Evolutionary conservation across 2,329 filamentous ascomycete species (phyloP), one percentile per base, ranked within the genome.

Genomic region (Nemania abortiva): DNA sequence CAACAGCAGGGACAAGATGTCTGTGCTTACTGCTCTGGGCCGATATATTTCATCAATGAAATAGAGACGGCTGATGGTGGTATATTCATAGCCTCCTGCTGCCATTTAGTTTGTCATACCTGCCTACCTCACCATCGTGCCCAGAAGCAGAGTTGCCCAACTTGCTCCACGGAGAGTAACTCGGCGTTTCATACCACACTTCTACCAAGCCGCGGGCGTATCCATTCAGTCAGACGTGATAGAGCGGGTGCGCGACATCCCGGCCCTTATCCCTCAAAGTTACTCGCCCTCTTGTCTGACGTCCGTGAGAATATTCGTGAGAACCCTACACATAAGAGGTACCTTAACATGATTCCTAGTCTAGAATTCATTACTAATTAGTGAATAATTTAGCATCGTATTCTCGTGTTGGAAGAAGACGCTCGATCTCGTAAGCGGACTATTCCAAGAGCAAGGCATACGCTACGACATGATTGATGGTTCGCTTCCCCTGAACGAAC

Each of bases 401-500:
- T 81, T 81, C 62, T 79, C 77, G 6, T 77, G 63, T 29, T 81
- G 79, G 79, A 79, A 77, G n/a, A 78, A 75, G 53, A 79, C 76
- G 42, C 72, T 81, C 2, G 71, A 77, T 55, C 57, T 79, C 58
- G 67, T 77, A 18, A 73, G 71, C 42, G 58, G 64, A 27, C 72
- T 78, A n/a, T 70, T 78, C 52, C 62, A 45, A 15, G 55, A 42
- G 22, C 61, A 74, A 22, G 55, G 49, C 39, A 74, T 80, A 50
- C 69, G 37, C 49, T 77, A 73, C 61, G 54, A 68, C 20, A 75
- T 74, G 2, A 70, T 79, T 7, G 72, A 80, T 58, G 78, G 79
- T 7, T 72, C 70, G 6, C 60, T 78, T 54, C 62, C 73, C 1
- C 57, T 70, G 0, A 52, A 55, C 4, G 69, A 77, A 65, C 59